These are phyloP conservation scores for Cercospora sojina DNA, from an alignment of 2,329 filamentous ascomycete genomes.

Conservation along the genomic window DNA sequence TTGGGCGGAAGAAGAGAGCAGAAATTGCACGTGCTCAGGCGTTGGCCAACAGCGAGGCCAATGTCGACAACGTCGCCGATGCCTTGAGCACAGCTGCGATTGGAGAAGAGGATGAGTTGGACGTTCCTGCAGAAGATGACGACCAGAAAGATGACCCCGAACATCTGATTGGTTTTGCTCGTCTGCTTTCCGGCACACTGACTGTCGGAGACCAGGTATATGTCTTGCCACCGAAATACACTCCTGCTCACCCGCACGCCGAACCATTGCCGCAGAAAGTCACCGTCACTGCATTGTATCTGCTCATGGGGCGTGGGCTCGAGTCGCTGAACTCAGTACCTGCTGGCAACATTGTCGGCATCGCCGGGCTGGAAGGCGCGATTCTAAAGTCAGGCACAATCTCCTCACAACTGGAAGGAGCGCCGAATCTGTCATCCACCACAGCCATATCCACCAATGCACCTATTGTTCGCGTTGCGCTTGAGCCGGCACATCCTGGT, in stretches of 20 bases:
- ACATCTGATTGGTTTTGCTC: constrained; percentile 89
- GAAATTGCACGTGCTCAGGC: constrained; percentile 81
- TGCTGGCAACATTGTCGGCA: constrained; percentile 92
- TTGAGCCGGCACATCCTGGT: constrained; percentile 88
- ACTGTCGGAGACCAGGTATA: constrained; percentile 89
- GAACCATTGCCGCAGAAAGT: constrained; percentile 75
- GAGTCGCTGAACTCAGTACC: constrained; percentile 82
- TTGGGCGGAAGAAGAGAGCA: constrained; percentile 83
- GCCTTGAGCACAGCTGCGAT: constrained; percentile 63
- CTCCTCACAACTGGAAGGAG: constrained; percentile 81
- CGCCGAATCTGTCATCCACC: constrained; percentile 87
- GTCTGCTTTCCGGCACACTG: constrained; percentile 87
- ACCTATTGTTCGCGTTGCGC: constrained; percentile 89
- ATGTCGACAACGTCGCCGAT: constrained; percentile 58
- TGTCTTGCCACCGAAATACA: constrained; percentile 90
- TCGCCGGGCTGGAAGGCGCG: constrained; percentile 85
- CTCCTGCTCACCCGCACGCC: constrained; percentile 71
- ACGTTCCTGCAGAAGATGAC: constrained; percentile 51
- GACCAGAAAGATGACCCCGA: constrained; percentile 68
- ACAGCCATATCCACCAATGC: constrained; percentile 66
- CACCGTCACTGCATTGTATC: constrained; percentile 82
- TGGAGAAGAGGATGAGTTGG: constrained; percentile 48
- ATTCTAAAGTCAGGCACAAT: constrained; percentile 95
- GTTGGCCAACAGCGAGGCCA: constrained; percentile 48
- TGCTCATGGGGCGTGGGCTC: constrained; percentile 90